Base-by-base conservation (phyloP, 305 asterid species). In the Fraxinus floribunda region DNA sequence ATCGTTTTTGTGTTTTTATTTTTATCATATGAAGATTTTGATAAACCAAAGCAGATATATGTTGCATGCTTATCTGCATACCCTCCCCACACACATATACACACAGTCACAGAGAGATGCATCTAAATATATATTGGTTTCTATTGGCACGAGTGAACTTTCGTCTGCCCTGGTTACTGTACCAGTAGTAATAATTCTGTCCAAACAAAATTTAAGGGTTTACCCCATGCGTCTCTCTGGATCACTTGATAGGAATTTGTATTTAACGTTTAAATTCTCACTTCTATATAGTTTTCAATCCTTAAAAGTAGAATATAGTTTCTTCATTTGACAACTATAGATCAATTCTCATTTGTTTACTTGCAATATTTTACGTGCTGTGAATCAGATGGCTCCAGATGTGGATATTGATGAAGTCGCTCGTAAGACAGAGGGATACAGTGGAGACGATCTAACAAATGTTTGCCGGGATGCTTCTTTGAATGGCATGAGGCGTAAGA, bases 381-480 rank as follows among this genome's bases (percentile, higher is more conserved):
- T 72, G 68, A 41, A 80, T 73, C 88, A 94, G 98, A 94, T 96
- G 22, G 94, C 98, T 57, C 82, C 89, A 20, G 98, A 96, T 86
- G 98, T 96, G 80, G 98, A 94, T 76, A 91, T 91, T 6, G 98
- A 94, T 36, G 98, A 92, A 79, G 98, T 96, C 41, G 98, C 99
- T 78, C 97, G 98, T 4, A 81, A 62, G 79, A 96, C 98, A 15
- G 97, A 96, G 88, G 99, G 99, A 70, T 96, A 96, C 92, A 94
- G 99, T 86, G 98, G 99, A 75, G 99, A 96, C 7, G 99, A 96
- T 86, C 90, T 96, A 30, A 96, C 99, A 80, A 96, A 96, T 62
- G 98, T 96, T 75, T 95, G 98, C 79, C 90, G 98, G 3, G 98
- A 95, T 73, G 98, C 98, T 75, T 94, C 98, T 71, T 78, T 93